Percentiles rank a stretch among this genome's conserved stretches.
Conservation (phyloP, 352 stramenopile species). For the Peronospora farinosa region DNA sequence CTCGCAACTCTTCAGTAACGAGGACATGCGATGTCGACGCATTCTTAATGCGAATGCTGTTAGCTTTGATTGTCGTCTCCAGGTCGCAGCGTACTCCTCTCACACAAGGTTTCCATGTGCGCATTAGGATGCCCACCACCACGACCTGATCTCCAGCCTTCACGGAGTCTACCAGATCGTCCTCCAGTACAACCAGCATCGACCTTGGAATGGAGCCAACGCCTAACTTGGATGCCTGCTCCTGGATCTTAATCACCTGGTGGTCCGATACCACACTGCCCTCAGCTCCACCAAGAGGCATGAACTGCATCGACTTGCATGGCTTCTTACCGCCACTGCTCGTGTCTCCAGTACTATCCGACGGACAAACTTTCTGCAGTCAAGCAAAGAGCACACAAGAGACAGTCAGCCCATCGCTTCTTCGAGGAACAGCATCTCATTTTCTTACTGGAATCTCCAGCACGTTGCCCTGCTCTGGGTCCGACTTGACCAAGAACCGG, state of each 20-base stretch:
- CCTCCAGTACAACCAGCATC: slow-evolving; percentile 92
- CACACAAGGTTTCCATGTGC: slow-evolving; percentile 86
- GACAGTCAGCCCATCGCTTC: not conserved
- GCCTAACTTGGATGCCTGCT: slow-evolving; percentile 87
- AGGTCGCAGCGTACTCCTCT: slow-evolving; percentile 87
- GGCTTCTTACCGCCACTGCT: slow-evolving; percentile 40
- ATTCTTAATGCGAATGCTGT: slow-evolving; percentile 69
- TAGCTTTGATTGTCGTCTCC: slow-evolving; percentile 75
- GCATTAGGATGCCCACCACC: slow-evolving; percentile 88
- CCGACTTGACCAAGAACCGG: slow-evolving; percentile 81
- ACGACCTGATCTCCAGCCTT: slow-evolving; percentile 96
- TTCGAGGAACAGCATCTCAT: not conserved
- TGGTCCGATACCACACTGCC: slow-evolving; percentile 58
- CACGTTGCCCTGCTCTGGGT: slow-evolving; percentile 90
- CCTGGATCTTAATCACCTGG: slow-evolving; percentile 96
- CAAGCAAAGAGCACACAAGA: not conserved
- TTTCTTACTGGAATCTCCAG: slow-evolving; percentile 61
- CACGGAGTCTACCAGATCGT: slow-evolving; percentile 73
- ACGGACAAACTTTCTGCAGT: slow-evolving; percentile 48
- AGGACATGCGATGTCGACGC: slow-evolving; percentile 51
- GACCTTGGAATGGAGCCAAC: slow-evolving; percentile 91
- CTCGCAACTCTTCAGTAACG: slow-evolving; percentile 74
- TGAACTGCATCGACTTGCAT: slow-evolving; percentile 79
- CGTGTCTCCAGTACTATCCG: slow-evolving; percentile 25
- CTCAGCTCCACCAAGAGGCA: slow-evolving; percentile 37